Base-by-base conservation (phyloP, 2,329 filamentous ascomycete genomes). In the Scedosporium apiospermum region DNA sequence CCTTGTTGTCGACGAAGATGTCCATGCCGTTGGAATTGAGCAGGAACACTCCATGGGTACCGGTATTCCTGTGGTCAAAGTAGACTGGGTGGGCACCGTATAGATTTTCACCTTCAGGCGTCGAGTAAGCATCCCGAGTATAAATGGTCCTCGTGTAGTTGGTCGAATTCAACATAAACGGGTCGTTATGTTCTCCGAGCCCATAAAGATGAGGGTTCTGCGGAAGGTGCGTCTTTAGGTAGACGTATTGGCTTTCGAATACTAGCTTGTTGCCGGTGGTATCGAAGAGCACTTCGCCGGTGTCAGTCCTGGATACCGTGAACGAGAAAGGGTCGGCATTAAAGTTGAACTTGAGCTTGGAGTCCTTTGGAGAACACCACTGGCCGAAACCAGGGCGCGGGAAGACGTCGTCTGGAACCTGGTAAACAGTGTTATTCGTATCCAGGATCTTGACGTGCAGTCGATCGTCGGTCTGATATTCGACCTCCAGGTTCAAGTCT, bases 191-290 rank as follows among this genome's bases (percentile, higher is more conserved):
- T 73, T 92, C 89, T 41, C 89, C 89, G 3, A 92, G 78, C 1
- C 89, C 89, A 71, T 93, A 93, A 6, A 93, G 75, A 68, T 88
- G 85, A 0, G 88, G 86, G 62, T 85, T 76, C 1, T 82, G 72
- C 0, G 89, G 88, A 27, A 93, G 76, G 66, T 77, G 82, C 7
- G 89, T 91, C 34, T 86, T 80, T 62, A 92, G 77, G 18, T 85
- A 82, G 27, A 92, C 73, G 69, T 90, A 92, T 72, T 92, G 88
- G 23, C 84, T 83, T 73, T 92, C 86, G 68, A 91, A 92, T 55
- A 93, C 76, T 21, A 93, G 74, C 5, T 78, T 77, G 5, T 82
- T 81, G 1, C 79, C 85, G 2, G 83, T 83, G 0, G 88, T 88
- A 68, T 91, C 85, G 60, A 91, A 90, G 3, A 91, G 71, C 6